Percentiles rank a stretch among this genome's conserved stretches.
phyloP scores from a whole-genome alignment of 306 rosid species.

The Oemleria cerasiformis region DNA sequence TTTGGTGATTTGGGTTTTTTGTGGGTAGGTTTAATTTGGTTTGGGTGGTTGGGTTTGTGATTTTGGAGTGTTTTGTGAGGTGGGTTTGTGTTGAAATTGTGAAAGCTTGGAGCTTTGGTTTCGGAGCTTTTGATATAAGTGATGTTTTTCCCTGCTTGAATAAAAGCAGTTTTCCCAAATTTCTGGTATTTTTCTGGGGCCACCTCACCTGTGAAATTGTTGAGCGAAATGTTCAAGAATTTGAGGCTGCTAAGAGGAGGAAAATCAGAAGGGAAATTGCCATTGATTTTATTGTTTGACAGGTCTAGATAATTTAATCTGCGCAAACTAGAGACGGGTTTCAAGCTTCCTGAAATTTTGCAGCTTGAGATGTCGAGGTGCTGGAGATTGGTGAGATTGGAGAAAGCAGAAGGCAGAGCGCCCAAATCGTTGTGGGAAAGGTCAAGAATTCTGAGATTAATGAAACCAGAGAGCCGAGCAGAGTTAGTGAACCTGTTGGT shows the following conservation, averaged over 20 bases:
- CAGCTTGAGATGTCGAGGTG: constrained; percentile 65
- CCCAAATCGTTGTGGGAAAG: constrained; percentile 52
- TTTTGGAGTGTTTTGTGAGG: constrained; percentile 11
- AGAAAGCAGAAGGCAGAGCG: constrained; percentile 53
- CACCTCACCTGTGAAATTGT: constrained; percentile 44
- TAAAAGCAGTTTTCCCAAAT: constrained; percentile 63
- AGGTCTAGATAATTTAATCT: constrained; percentile 56
- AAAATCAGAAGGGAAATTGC: constrained; percentile 78
- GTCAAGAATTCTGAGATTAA: constrained; percentile 50
- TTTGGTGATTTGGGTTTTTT: constrained; percentile 29
- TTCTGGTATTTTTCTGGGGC: constrained; percentile 20
- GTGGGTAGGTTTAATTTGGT: constrained; percentile 3
- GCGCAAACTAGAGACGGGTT: constrained; percentile 51
- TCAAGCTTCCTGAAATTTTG: constrained; percentile 49
- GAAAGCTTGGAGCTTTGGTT: constrained; percentile 23
- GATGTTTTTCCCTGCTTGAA: constrained; percentile 46
- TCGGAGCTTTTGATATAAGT: constrained; percentile 30
- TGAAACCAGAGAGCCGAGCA: constrained; percentile 50
- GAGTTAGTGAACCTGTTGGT: constrained; percentile 69
- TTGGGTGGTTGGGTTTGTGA: constrained; percentile 13
- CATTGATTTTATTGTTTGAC: constrained; percentile 60
- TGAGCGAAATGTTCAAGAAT: constrained; percentile 65
- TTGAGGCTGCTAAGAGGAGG: constrained; percentile 49
- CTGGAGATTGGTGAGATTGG: constrained; percentile 40
- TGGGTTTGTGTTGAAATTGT: not conserved